Percentiles rank a stretch among this genome's conserved stretches.
These are phyloP conservation scores for Barbatosphaeria neglecta DNA, from an alignment of 495 filamentous ascomycete species.

Conservation along the genomic window DNA sequence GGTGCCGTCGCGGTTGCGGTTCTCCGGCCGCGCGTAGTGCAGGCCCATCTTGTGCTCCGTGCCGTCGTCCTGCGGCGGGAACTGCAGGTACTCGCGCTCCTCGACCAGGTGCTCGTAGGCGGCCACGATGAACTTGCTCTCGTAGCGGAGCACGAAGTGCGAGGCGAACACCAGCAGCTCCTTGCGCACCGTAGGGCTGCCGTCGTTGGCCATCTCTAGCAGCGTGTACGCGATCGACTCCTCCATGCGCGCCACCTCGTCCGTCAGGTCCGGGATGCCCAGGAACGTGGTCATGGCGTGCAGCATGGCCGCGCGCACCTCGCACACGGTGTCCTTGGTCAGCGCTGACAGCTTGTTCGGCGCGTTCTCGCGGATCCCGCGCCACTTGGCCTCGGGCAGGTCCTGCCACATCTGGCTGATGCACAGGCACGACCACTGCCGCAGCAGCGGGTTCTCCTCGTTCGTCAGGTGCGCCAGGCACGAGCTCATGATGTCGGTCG, in stretches of 20 bases:
- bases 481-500: slow-evolving; percentile 73
- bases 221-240: slow-evolving; percentile 76
- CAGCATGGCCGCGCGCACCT: slow-evolving; percentile 86
- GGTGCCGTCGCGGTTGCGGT: slow-evolving; percentile 36
- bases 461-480: slow-evolving; percentile 75
- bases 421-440: slow-evolving; percentile 95
- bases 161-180: slow-evolving; percentile 92
- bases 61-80: slow-evolving; percentile 37
- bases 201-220: slow-evolving; percentile 79
- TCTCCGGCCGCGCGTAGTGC: slow-evolving; percentile 37
- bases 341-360: slow-evolving; percentile 67
- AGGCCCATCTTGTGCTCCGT: slow-evolving; percentile 44
- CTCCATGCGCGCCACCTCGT: slow-evolving; percentile 82
- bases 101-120: slow-evolving; percentile 86
- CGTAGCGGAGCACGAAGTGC: slow-evolving; percentile 78
- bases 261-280: slow-evolving; percentile 83
- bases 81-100: slow-evolving; percentile 57
- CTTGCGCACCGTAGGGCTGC: slow-evolving; percentile 82
- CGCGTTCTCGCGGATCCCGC: slow-evolving; percentile 73
- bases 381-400: slow-evolving; percentile 85
- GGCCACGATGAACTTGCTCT: slow-evolving; percentile 82
- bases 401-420: slow-evolving; percentile 92
- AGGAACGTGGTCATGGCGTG: slow-evolving; percentile 89
- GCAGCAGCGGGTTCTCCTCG: slow-evolving; percentile 71
- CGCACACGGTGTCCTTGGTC: slow-evolving; percentile 80